Evolutionary conservation across 2,329 filamentous ascomycete species (phyloP).

Genomic region (Emmonsia crescens): DNA sequence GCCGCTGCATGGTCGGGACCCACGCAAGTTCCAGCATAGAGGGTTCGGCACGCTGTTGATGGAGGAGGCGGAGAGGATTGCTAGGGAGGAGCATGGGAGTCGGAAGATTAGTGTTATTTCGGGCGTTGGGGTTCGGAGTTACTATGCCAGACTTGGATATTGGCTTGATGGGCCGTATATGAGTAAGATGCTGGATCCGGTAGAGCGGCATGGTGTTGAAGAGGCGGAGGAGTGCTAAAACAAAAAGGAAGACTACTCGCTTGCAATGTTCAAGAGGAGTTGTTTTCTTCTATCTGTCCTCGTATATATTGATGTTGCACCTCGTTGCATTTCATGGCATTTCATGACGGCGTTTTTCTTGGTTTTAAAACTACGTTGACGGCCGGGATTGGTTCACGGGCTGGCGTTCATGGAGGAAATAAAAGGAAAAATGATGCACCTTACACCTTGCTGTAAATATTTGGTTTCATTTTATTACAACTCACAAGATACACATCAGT

Average conservation of each 20-base stretch:
- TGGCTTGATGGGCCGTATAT: constrained; percentile 84
- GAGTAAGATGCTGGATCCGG: constrained; percentile 39
- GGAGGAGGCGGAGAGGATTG: constrained; percentile 96
- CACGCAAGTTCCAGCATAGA: constrained; percentile 95
- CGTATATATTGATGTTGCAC: not conserved
- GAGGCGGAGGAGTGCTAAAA: not conserved
- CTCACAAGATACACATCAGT: not conserved
- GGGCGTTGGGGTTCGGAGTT: constrained; percentile 91
- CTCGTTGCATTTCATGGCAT: not conserved
- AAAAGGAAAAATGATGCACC: not conserved
- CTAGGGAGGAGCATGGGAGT: constrained; percentile 85
- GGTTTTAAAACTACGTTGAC: not conserved
- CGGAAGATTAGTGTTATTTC: constrained; percentile 94
- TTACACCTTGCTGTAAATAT: not conserved
- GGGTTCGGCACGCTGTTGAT: constrained; percentile 92
- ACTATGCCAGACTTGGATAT: constrained; percentile 89
- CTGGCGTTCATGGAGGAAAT: not conserved
- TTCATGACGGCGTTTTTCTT: not conserved
- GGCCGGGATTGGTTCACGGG: not conserved
- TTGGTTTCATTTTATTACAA: not conserved
- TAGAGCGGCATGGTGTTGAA: constrained; percentile 26
- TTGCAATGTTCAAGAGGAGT: not conserved
- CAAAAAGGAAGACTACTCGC: not conserved
- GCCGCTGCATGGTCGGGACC: constrained; percentile 90
- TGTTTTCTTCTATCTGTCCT: not conserved